phyloP scores from a whole-genome alignment of 495 filamentous ascomycete genomes.

The Penicillium roqueforti region DNA sequence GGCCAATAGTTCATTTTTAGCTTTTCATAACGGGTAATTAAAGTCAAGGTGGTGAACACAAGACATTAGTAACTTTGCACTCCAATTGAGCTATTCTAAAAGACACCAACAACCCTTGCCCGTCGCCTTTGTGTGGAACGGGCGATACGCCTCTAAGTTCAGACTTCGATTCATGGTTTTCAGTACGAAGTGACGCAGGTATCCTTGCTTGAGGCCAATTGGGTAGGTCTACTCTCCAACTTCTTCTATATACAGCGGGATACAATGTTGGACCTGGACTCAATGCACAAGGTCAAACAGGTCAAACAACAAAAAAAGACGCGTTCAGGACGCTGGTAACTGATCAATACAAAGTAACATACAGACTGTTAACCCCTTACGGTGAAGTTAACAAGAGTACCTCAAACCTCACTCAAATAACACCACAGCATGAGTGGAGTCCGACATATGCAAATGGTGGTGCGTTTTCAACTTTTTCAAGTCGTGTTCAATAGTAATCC shows the following conservation, averaged over 20 bases:
- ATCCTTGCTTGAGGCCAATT: too few relatives aligned
- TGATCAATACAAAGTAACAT: neutral
- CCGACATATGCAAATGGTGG: neutral
- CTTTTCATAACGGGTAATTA: too few relatives aligned
- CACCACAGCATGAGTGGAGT: neutral
- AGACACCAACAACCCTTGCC: too few relatives aligned
- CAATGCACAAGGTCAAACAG: neutral
- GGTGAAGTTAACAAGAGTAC: neutral
- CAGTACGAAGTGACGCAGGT: too few relatives aligned
- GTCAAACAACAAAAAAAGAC: neutral
- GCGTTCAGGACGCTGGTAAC: neutral
- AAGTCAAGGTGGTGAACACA: too few relatives aligned
- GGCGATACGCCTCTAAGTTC: too few relatives aligned
- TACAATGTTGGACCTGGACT: neutral
- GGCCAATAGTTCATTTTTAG: too few relatives aligned
- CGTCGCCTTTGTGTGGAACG: too few relatives aligned
- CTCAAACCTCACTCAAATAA: neutral
- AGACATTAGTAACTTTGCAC: too few relatives aligned
- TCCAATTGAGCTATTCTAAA: too few relatives aligned
- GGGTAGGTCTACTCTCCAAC: too few relatives aligned
- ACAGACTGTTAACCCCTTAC: neutral
- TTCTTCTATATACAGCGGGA: neutral
- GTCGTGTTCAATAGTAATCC: conserved; percentile 1
- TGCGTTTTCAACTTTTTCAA: conserved; percentile 3
- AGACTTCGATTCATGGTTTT: too few relatives aligned